Evolutionary conservation across 805 yeast genomes (phyloP), one percentile per base, ranked within the genome.

Genomic region (Danielozyma ontarioensis): DNA sequence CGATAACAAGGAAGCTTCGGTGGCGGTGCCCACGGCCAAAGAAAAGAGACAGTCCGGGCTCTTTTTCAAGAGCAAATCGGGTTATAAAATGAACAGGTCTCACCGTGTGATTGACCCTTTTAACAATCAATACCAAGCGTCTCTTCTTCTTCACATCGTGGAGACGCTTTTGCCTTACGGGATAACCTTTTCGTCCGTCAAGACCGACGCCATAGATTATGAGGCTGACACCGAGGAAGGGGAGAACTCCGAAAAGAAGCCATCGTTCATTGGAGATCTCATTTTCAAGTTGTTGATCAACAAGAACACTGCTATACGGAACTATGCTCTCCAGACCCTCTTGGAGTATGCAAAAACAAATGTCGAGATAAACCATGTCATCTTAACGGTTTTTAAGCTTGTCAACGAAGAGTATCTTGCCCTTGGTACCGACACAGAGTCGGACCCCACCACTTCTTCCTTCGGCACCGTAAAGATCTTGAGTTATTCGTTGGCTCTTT

Each of bases 91-190:
- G 12, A 4, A 8, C 16, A 10, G 13, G 5, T 7, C 11, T 5
- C 15, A 5, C 8, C 6, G 8, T 7, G n/a, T n/a, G n/a, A 21
- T 57, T n/a, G 48, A 40, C 24, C 60, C 66, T 0, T 62, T 42
- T 37, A 50, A 46, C 5, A 67, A 67, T 34, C 43, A 64, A 0
- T 63, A 56, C 34, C 72, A 67, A 33, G 34, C 57, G 19, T 43
- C 37, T 28, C 41, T 64, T 12, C 43, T 64, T 13, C 46, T 64
- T 28, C 39, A 41, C 13, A 51, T 64, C 2, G 45, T 62, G 16
- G 59, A 57, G 16, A 34, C 44, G 19, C 45, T 66, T 10, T 37
- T 62, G 15, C 68, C 69, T 1, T 62, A 48, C 40, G 69, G 69
- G 1, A 43, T 59, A 10, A 59, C 53, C 33, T 62, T 60, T 29